Percentiles rank a stretch among this genome's conserved stretches.
phyloP scores from a whole-genome alignment of 768 basidiomycete species.

The Hydnomerulius pinastri region DNA sequence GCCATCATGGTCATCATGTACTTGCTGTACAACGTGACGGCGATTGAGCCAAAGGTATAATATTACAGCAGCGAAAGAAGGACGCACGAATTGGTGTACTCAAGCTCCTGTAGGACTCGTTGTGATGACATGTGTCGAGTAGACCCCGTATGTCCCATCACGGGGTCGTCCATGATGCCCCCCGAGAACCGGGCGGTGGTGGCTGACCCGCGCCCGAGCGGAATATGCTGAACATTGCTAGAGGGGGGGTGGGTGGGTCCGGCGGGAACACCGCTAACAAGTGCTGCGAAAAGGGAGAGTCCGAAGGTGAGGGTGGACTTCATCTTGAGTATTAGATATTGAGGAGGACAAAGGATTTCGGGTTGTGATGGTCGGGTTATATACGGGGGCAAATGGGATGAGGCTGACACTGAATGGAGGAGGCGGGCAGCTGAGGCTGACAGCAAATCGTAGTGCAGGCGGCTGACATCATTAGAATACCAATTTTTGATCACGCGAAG shows the following conservation, averaged over 20 bases:
- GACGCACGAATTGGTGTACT: background rate
- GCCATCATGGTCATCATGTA: constrained; percentile 40
- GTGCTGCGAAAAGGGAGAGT: background rate
- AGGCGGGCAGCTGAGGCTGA: no score
- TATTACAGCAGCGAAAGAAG: background rate
- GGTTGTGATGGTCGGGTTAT: constrained; percentile 1
- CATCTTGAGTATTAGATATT: constrained; percentile 8
- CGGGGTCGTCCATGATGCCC: background rate
- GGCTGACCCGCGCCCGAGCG: background rate
- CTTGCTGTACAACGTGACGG: constrained; percentile 36
- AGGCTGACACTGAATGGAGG: no score
- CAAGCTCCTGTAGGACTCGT: background rate
- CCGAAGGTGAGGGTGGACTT: background rate
- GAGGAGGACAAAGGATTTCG: background rate
- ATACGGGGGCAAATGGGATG: constrained; percentile 3
- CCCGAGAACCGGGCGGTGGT: background rate
- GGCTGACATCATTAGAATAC: no score
- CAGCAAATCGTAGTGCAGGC: no score
- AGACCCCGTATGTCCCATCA: background rate
- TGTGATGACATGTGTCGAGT: background rate
- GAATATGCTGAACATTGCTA: constrained; percentile 3
- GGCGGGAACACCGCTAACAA: constrained; percentile 10
- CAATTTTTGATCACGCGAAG: no score
- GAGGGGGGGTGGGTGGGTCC: constrained; percentile 1
- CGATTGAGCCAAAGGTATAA: background rate